phyloP scores from a whole-genome alignment of 1,139 yeast species.

The Kodamaea plutei region DNA sequence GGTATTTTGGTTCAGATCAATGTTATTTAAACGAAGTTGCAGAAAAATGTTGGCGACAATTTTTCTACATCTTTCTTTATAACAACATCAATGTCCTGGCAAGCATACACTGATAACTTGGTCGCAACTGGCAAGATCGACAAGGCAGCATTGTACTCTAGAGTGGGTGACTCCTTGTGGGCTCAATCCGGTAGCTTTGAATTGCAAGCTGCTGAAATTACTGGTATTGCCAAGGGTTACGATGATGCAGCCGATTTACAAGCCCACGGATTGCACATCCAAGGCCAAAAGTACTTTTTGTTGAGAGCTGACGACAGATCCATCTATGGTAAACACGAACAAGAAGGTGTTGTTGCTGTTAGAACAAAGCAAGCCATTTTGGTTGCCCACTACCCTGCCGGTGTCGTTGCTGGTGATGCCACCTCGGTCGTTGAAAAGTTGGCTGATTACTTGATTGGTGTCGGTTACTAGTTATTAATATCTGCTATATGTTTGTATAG shows the following conservation, averaged over 20 bases:
- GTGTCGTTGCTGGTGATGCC: slow-evolving; percentile 92
- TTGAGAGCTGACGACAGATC: slow-evolving; percentile 90
- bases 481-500: no score
- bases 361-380: slow-evolving; percentile 91
- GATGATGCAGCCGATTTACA: slow-evolving; percentile 76
- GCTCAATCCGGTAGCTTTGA: slow-evolving; percentile 74
- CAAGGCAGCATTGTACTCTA: slow-evolving; percentile 87
- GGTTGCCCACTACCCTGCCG: slow-evolving; percentile 91
- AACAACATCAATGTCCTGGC: slow-evolving; percentile 48
- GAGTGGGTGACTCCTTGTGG: slow-evolving; percentile 95
- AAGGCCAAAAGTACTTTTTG: slow-evolving; percentile 82
- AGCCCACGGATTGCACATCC: slow-evolving; percentile 79
- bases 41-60: background rate
- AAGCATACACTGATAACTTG: slow-evolving; percentile 93
- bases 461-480: slow-evolving; percentile 69
- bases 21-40: slow-evolving; percentile 1
- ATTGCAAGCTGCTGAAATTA: slow-evolving; percentile 67
- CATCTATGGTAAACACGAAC: slow-evolving; percentile 86
- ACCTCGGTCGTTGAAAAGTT: slow-evolving; percentile 89
- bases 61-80: background rate
- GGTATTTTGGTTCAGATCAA: background rate
- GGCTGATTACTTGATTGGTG: slow-evolving; percentile 89
- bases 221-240: slow-evolving; percentile 73
- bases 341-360: slow-evolving; percentile 84
- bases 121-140: slow-evolving; percentile 83